Evolutionary conservation across 257 asterid genomes (phyloP).

Genomic region (Ilex asprella): DNA sequence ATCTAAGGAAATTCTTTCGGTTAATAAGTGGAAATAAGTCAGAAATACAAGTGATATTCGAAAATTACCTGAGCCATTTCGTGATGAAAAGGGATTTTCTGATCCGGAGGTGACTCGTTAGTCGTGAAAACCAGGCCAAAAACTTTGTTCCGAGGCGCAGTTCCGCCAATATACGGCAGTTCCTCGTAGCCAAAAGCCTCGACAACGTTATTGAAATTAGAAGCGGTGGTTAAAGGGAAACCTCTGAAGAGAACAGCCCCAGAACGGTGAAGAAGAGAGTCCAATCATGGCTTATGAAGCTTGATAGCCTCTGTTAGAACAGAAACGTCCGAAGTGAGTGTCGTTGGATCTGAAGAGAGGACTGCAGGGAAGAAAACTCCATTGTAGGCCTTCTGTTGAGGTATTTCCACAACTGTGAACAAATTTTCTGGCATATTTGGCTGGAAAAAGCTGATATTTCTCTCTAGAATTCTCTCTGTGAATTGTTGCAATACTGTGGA

Average conservation of each 20-base stretch:
- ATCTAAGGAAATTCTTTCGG: no score
- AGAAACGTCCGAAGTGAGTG: slow-evolving; percentile 3
- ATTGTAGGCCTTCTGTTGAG: slow-evolving; percentile 45
- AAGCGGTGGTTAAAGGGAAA: slow-evolving; percentile 42
- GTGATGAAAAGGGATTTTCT: slow-evolving; percentile 75
- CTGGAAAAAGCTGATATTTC: no score
- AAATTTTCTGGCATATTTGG: slow-evolving; percentile 27
- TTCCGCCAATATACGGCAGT: slow-evolving; percentile 86
- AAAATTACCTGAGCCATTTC: slow-evolving; percentile 71
- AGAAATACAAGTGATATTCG: no score
- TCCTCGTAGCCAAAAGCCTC: slow-evolving; percentile 82
- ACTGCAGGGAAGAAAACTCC: slow-evolving; percentile 58
- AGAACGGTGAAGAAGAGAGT: slow-evolving; percentile 40
- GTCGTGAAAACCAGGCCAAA: slow-evolving; percentile 85
- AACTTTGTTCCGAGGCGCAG: slow-evolving; percentile 72
- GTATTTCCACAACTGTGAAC: slow-evolving; percentile 41
- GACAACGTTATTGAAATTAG: slow-evolving; percentile 72
- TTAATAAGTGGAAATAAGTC: no score
- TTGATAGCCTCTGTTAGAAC: slow-evolving; percentile 31
- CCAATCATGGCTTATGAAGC: slow-evolving; percentile 53
- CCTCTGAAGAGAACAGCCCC: slow-evolving; percentile 79
- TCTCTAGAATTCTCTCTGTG: neutral
- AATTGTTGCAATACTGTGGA: neutral
- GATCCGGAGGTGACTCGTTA: slow-evolving; percentile 87
- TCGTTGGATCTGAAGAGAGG: slow-evolving; percentile 32